Evolutionary conservation across 441 rosid species (phyloP).

Genomic region (Croton setiger): DNA sequence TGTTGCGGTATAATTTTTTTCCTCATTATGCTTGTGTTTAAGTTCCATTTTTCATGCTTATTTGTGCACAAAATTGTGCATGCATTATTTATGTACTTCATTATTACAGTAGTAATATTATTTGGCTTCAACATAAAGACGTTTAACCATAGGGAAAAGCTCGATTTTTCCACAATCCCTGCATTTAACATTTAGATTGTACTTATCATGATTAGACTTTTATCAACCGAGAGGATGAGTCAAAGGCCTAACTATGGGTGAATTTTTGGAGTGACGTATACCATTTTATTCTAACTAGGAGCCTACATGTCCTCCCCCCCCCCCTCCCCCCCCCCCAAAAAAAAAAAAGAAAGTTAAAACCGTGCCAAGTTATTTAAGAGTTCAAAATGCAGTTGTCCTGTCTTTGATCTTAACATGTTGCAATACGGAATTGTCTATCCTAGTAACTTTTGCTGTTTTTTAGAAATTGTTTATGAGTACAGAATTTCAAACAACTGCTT

Average conservation of each 20-base stretch:
- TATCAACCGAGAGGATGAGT: too few species aligned
- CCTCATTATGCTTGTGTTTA: constrained; percentile 15
- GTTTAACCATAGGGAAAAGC: not conserved
- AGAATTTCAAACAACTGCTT: not conserved
- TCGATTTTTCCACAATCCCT: not conserved
- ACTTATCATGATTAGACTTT: not conserved
- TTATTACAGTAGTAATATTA: too few species aligned
- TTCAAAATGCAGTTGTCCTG: not conserved
- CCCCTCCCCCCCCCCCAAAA: not conserved
- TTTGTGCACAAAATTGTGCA: not conserved
- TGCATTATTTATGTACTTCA: too few species aligned
- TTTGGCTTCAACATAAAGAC: too few species aligned
- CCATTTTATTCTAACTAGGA: not conserved
- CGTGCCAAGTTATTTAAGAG: not conserved
- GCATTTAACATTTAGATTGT: not conserved
- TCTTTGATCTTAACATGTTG: not conserved
- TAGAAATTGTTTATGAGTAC: not conserved
- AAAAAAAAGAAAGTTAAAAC: too few species aligned
- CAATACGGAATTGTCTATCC: not conserved
- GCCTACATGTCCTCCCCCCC: not conserved
- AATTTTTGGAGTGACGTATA: not conserved
- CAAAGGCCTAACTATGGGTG: not conserved
- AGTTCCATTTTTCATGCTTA: constrained; percentile 5
- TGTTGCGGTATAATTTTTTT: constrained; percentile 64
- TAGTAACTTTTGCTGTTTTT: not conserved